Evolutionary conservation across 2,329 filamentous ascomycete genomes (phyloP).

Genomic region (Penicillium sp.): DNA sequence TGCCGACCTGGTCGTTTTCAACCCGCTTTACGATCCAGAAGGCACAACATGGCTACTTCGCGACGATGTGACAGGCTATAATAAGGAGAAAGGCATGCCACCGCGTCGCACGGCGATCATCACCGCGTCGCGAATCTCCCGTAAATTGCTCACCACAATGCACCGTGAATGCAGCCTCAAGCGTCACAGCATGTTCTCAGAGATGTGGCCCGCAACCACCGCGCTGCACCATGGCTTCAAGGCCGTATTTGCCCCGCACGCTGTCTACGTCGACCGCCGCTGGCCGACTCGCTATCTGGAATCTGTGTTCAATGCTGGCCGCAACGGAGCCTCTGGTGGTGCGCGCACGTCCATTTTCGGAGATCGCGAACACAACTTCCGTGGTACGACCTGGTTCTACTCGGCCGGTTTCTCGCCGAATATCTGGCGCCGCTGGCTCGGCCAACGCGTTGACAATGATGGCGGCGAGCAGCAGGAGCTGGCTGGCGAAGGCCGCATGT

Average conservation of each 20-base stretch:
- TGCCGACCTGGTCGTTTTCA: slow-evolving; percentile 87
- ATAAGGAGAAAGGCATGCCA: slow-evolving; percentile 60
- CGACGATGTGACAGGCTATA: slow-evolving; percentile 83
- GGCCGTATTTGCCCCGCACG: slow-evolving; percentile 86
- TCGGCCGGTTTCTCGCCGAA: slow-evolving; percentile 78
- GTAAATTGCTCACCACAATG: slow-evolving; percentile 78
- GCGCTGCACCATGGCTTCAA: slow-evolving; percentile 91
- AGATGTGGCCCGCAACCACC: slow-evolving; percentile 91
- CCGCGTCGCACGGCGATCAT: slow-evolving; percentile 84
- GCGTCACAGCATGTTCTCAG: slow-evolving; percentile 87
- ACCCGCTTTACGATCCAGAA: slow-evolving; percentile 86
- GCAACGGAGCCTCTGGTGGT: slow-evolving; percentile 72
- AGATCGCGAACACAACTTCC: slow-evolving; percentile 84
- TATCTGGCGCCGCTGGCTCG: slow-evolving; percentile 82
- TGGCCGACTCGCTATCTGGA: slow-evolving; percentile 82
- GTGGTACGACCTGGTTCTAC: slow-evolving; percentile 88
- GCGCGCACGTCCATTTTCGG: slow-evolving; percentile 71
- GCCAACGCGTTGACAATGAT: slow-evolving; percentile 74
- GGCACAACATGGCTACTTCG: slow-evolving; percentile 79
- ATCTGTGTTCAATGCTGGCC: slow-evolving; percentile 74
- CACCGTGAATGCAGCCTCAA: slow-evolving; percentile 82
- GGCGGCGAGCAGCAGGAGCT: slow-evolving; percentile 75
- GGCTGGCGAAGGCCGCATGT: slow-evolving; percentile 80
- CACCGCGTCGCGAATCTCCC: slow-evolving; percentile 79
- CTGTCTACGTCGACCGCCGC: slow-evolving; percentile 79